Conservation (phyloP, 1,284 basidiomycete genomes). For the Calocybe gambosa region DNA sequence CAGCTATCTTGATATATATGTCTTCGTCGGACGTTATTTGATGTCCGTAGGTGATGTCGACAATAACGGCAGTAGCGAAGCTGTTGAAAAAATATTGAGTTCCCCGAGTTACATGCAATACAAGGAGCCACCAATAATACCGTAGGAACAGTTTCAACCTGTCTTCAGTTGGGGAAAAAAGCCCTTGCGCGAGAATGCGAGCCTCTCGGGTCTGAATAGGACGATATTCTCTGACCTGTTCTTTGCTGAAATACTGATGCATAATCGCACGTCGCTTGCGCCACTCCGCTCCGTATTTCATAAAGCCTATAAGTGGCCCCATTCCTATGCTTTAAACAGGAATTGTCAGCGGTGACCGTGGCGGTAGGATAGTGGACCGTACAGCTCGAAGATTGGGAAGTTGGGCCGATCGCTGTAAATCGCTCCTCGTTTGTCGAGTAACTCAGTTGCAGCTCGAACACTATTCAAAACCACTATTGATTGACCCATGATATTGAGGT, state of each 20-base stretch:
- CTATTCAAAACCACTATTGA: constrained; percentile 25
- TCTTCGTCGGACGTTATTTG: background rate
- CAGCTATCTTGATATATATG: background rate
- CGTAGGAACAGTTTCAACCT: background rate
- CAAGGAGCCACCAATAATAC: background rate
- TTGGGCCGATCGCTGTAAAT: constrained; percentile 25
- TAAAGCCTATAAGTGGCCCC: too few species aligned
- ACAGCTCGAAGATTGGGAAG: too few species aligned
- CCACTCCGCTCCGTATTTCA: constrained; percentile 16
- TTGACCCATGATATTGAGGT: constrained; percentile 22
- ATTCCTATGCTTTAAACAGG: too few species aligned
- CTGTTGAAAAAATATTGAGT: background rate
- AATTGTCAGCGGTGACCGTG: too few species aligned
- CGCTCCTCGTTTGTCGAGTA: constrained; percentile 27
- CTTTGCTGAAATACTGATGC: constrained; percentile 14
- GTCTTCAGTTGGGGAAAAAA: background rate
- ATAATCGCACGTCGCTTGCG: constrained; percentile 17
- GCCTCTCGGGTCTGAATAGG: constrained; percentile 12
- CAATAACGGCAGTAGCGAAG: background rate
- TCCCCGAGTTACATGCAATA: background rate
- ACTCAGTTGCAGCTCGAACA: constrained; percentile 22
- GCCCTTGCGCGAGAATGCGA: constrained; percentile 9
- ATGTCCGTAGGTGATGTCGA: background rate
- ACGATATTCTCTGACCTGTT: constrained; percentile 11
- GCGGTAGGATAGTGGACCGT: too few species aligned